Base-by-base conservation (phyloP, 441 rosid genomes). In the Syzygium malaccense region DNA sequence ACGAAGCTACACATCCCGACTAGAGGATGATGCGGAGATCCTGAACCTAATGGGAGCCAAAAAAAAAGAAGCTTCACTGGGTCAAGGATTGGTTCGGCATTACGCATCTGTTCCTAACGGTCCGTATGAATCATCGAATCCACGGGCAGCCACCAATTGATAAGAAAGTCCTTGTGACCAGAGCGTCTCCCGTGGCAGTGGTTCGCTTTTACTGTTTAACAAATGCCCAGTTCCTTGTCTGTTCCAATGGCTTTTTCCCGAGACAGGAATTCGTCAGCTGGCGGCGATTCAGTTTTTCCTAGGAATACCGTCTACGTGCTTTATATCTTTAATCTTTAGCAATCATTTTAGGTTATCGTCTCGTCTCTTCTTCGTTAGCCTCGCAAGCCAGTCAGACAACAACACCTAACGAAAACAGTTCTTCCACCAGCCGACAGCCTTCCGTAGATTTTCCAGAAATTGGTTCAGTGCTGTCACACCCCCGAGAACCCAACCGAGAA, bases 141-240 rank as follows among this genome's bases (percentile, higher is more conserved):
- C 28, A 25, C 3, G 48, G 5, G 8, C 89, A 91, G 89, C 71
- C 13, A 90, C 87, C 88, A 79, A 92, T 91, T 28, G 18, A 54
- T 1, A 54, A 57, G 60, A 60, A 18, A 18, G 64, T 12, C 80
- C 25, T 4, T 1, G 17, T 2, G 23, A 37, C 51, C 83, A 71
- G 28, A 49, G 49, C 48, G 32, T 28, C 48, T 68, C 20, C 26
- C 48, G 3, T 7, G 9, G 58, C 6, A 54, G 55, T 7, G 58
- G 25, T 45, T 55, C 58, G 58, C 58, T 45, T 55, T 55, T 7
- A 55, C 25, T 25, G 8, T 55, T 33, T 20, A 3, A 26, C 9
- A 30, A 75, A 41, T 41, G n/a, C 83, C 18, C 13, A 12, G 6
- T 23, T 13, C 49, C 53, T 75, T 1, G 83, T 45, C 48, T 45